These are phyloP conservation scores for Thinopyrum elongatum DNA, from an alignment of 176 grass and related monocot genomes.

Conservation along the genomic window DNA sequence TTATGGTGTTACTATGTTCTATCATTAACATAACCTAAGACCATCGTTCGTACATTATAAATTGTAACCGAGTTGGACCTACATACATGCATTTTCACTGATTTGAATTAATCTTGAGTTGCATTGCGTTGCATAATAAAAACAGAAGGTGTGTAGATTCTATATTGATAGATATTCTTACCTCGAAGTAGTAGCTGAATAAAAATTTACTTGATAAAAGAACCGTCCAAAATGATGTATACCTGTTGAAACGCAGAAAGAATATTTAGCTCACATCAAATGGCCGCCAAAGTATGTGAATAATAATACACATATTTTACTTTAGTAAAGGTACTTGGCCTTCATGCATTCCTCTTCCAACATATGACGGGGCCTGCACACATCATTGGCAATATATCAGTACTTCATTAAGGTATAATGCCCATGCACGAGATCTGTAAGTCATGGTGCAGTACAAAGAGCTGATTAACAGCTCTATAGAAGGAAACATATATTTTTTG, in stretches of 20 bases:
- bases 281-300: conserved; percentile 4
- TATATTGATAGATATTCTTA: conserved; percentile 20
- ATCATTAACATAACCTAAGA: background rate
- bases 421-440: conserved; percentile 1
- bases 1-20: conserved; percentile 8
- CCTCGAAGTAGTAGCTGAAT: conserved; percentile 98
- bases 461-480: background rate
- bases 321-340: conserved; percentile 81
- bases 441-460: background rate
- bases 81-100: background rate
- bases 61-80: background rate
- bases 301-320: conserved; percentile 50
- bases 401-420: conserved; percentile 23
- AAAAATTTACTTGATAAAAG: conserved; percentile 90
- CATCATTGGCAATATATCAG: conserved; percentile 20
- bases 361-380: conserved; percentile 69
- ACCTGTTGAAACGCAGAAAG: conserved; percentile 50
- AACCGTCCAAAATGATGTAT: conserved; percentile 81
- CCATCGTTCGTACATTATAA: background rate
- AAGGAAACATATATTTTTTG: background rate
- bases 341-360: conserved; percentile 95
- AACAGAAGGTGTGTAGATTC: background rate
- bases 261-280: conserved; percentile 37
- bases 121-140: background rate
- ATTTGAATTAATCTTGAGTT: background rate